Conservation (phyloP, 2,329 filamentous ascomycete genomes). For the Diplodia sapinea region DNA sequence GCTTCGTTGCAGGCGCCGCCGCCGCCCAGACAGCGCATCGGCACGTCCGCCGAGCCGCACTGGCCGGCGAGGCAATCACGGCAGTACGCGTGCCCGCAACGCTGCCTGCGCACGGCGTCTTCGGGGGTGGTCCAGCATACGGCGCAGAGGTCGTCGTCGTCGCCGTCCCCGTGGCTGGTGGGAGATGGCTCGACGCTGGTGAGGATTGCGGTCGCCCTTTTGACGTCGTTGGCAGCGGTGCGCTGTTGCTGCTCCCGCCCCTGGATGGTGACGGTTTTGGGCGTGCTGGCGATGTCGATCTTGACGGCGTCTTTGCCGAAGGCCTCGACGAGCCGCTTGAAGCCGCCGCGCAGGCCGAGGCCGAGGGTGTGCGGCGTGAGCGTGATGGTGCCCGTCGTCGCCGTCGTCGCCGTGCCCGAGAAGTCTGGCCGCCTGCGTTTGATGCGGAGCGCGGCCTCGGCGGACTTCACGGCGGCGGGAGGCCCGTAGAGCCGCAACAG, state of each 20-base stretch:
- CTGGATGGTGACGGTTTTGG: neutral
- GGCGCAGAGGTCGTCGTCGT: neutral
- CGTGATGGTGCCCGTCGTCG: neutral
- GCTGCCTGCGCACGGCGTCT: neutral
- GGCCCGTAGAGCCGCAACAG: neutral
- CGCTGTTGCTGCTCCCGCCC: neutral
- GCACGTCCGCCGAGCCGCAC: neutral
- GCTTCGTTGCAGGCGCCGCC: neutral
- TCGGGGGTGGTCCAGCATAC: neutral
- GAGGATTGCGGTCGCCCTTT: no score
- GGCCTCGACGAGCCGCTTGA: neutral
- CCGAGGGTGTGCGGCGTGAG: neutral
- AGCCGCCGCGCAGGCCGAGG: neutral
- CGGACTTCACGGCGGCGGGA: neutral
- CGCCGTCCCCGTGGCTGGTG: no score
- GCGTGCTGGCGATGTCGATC: neutral
- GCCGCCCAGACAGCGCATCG: neutral
- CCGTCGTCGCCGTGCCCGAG: no score
- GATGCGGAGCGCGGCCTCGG: neutral
- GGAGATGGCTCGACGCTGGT: no score
- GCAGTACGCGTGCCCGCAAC: neutral
- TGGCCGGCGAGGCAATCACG: neutral
- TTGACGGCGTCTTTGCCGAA: neutral
- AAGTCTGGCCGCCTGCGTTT: no score
- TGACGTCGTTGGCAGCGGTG: neutral